Evolutionary conservation across 2,329 filamentous ascomycete species (phyloP), one percentile per base, ranked within the genome.

Genomic region (Fusarium sp.): DNA sequence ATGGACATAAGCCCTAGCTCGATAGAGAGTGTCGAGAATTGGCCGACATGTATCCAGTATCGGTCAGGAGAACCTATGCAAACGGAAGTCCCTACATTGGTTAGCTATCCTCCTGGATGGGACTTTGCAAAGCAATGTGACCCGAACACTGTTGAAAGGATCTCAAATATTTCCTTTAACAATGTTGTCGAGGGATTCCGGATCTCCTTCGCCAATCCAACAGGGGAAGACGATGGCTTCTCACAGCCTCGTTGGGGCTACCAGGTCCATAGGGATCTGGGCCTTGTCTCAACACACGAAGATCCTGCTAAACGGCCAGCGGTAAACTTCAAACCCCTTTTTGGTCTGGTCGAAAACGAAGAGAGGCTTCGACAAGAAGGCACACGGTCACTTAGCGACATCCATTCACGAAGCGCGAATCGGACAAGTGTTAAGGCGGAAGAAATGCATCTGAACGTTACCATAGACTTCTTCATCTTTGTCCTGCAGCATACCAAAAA

Each of bases 221-320:
- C 9, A 10, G 28, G 7, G 37, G 4, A 10, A n/a, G 20, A 8
- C 38, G 5, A 23, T 20, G 15, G 9, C 11, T 13, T n/a, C 8
- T 23, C 4, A 4, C 31, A 23, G n/a, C 46, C 46, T 2, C 46
- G 57, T 2, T 60, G 57, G 57, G 57, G 57, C 6, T 56, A 60
- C 23, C 7, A 56, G 10, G 57, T 60, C 3, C 36, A 41, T 4
- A n/a, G 20, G 41, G 28, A 26, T n/a, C 11, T 56, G 11, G 41
- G 28, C 10, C 30, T 56, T 3, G 15, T 52, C 6, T 23, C 28
- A 9, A 34, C 36, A 2, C 41, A 59, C 11, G 15, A 12, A 4
- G 41, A 59, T 6, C 3, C 18, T 3, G 34, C 26, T 7, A 60
- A 46, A 8, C 15, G 20, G 3, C 34, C 50, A 1, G 20, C 54